phyloP scores from a whole-genome alignment of 805 yeast genomes.

The Teunomyces barrocoloradensis region DNA sequence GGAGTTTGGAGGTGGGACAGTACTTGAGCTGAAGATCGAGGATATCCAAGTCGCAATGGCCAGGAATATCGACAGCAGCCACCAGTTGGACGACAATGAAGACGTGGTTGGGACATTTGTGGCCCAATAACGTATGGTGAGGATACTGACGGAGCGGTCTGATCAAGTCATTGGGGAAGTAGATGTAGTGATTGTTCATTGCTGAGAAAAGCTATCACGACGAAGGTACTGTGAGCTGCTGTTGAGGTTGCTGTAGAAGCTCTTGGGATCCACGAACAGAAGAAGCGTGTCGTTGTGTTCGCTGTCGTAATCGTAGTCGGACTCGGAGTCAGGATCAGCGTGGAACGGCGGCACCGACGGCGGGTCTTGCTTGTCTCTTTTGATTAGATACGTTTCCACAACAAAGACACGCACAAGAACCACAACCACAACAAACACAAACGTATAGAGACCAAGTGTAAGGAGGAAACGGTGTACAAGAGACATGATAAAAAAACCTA shows the following conservation, averaged over 20 bases:
- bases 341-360: background rate
- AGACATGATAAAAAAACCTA: too few species aligned
- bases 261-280: slow-evolving; percentile 12
- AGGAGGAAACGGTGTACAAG: background rate
- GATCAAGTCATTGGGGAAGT: slow-evolving; percentile 33
- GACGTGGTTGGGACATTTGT: slow-evolving; percentile 15
- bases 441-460: background rate
- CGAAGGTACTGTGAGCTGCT: slow-evolving; percentile 43
- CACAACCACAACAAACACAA: background rate
- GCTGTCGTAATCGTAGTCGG: slow-evolving; percentile 8
- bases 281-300: slow-evolving; percentile 3
- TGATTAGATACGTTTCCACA: slow-evolving; percentile 1
- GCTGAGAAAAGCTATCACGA: slow-evolving; percentile 38
- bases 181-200: slow-evolving; percentile 27
- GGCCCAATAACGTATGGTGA: slow-evolving; percentile 20
- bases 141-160: slow-evolving; percentile 3
- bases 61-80: background rate
- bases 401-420: background rate
- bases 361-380: background rate
- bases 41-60: background rate
- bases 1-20: slow-evolving; percentile 2
- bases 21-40: slow-evolving; percentile 1
- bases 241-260: slow-evolving; percentile 30
- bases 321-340: background rate
- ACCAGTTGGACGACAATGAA: slow-evolving; percentile 11